A percentile compares a stretch with the other conserved stretches of the same genome.
Conservation (phyloP, 805 yeast genomes). For the Pichia kluyveri region DNA sequence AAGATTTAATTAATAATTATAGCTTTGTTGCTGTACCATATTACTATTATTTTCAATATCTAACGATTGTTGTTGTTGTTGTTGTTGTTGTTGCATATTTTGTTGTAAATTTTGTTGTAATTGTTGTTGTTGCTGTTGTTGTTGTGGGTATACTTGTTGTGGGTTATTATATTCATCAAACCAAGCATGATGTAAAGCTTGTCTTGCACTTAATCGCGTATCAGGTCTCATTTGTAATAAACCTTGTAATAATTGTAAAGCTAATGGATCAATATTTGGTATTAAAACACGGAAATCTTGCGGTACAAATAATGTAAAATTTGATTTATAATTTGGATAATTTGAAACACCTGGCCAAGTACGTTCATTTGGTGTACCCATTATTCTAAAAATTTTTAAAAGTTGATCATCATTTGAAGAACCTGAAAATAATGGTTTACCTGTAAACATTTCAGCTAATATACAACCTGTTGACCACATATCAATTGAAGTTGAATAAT, state of each 20-base stretch:
- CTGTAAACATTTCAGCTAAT: slow-evolving; percentile 97
- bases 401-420: slow-evolving; percentile 94
- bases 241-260: slow-evolving; percentile 55
- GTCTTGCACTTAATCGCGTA: slow-evolving; percentile 50
- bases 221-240: slow-evolving; percentile 56
- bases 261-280: slow-evolving; percentile 62
- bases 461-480: slow-evolving; percentile 99
- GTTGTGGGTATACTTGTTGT: slow-evolving; percentile 7
- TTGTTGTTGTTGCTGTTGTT: slow-evolving; percentile 1
- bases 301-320: slow-evolving; percentile 79
- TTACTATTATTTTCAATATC: background rate
- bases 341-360: slow-evolving; percentile 97
- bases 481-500: slow-evolving; percentile 93
- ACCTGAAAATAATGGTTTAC: slow-evolving; percentile 94
- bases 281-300: slow-evolving; percentile 71
- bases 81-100: slow-evolving; percentile 4
- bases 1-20: background rate
- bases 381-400: slow-evolving; percentile 78
- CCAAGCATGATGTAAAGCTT: slow-evolving; percentile 67
- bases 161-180: slow-evolving; percentile 55
- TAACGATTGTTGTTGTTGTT: slow-evolving; percentile 5
- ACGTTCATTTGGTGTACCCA: slow-evolving; percentile 95
- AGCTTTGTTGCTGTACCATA: background rate
- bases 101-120: background rate
- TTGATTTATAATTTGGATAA: slow-evolving; percentile 77